Percentiles rank a stretch among this genome's conserved stretches.
Conservation (phyloP, 2,329 filamentous ascomycete genomes). For the Plenodomus lindquistii region DNA sequence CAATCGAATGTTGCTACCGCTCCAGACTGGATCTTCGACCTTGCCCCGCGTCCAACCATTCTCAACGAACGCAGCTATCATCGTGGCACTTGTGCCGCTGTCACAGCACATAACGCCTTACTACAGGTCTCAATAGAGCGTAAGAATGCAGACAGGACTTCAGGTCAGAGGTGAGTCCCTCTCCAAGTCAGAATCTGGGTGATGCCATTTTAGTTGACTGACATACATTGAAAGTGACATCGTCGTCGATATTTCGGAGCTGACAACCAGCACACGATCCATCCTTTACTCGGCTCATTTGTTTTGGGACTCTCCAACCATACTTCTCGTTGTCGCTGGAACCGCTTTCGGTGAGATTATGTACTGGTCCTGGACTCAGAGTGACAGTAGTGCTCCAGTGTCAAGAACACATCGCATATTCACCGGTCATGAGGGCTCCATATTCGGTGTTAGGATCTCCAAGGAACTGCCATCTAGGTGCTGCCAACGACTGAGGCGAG, state of each 20-base stretch:
- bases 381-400: constrained; percentile 7
- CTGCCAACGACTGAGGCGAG: constrained; percentile 52
- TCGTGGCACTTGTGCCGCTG: constrained; percentile 39
- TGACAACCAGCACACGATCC: constrained; percentile 71
- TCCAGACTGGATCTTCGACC: constrained; percentile 45
- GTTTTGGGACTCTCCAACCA: constrained; percentile 60
- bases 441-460: constrained; percentile 88
- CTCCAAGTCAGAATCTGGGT: neutral
- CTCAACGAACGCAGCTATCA: constrained; percentile 8
- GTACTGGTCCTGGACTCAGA: constrained; percentile 74
- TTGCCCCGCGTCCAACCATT: constrained; percentile 21
- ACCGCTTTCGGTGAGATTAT: constrained; percentile 95
- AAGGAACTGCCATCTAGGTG: constrained; percentile 19
- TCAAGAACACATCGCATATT: constrained; percentile 60
- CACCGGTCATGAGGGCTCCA: constrained; percentile 82
- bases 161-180: constrained; percentile 4
- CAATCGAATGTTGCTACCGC: constrained; percentile 27
- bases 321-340: constrained; percentile 78
- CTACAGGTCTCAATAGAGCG: constrained; percentile 52
- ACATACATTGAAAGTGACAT: constrained; percentile 6
- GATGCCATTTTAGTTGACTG: constrained; percentile 1
- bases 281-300: constrained; percentile 87
- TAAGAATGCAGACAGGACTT: constrained; percentile 2
- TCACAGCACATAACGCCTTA: constrained; percentile 88
- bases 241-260: constrained; percentile 49